Conservation (phyloP, 306 rosid genomes). For the Styphnolobium japonicum region DNA sequence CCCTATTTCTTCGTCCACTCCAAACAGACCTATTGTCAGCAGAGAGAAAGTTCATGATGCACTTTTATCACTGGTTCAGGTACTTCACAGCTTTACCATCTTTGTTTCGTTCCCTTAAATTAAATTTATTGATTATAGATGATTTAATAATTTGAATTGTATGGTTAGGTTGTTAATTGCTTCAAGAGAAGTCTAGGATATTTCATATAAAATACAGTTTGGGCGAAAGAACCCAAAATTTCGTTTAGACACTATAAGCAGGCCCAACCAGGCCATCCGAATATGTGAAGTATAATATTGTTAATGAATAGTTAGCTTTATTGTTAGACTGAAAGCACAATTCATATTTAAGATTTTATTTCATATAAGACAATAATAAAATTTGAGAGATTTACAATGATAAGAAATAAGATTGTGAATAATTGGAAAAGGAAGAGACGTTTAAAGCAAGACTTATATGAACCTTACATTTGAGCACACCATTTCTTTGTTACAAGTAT, state of each 20-base stretch:
- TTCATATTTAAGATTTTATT: constrained; percentile 1
- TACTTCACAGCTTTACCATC: constrained; percentile 26
- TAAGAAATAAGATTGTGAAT: neutral
- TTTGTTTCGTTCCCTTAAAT: neutral
- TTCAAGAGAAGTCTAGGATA: neutral
- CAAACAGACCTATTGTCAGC: constrained; percentile 43
- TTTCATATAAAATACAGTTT: neutral
- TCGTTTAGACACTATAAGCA: neutral
- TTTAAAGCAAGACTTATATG: neutral
- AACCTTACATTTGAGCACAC: too few species aligned
- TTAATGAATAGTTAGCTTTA: neutral
- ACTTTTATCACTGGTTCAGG: constrained; percentile 79
- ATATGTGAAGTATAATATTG: neutral
- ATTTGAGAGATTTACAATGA: neutral
- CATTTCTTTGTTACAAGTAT: neutral
- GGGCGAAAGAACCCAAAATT: neutral
- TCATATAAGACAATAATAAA: neutral
- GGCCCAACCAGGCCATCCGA: neutral
- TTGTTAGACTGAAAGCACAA: neutral
- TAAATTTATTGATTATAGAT: neutral
- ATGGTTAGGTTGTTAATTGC: constrained; percentile 10
- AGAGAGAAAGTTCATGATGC: constrained; percentile 83
- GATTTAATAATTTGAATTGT: neutral
- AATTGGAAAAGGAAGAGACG: neutral
- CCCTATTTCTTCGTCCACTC: constrained; percentile 48